These are phyloP conservation scores for Phialemoniopsis sp. DNA, from an alignment of 2,329 filamentous ascomycete species.

Conservation along the genomic window DNA sequence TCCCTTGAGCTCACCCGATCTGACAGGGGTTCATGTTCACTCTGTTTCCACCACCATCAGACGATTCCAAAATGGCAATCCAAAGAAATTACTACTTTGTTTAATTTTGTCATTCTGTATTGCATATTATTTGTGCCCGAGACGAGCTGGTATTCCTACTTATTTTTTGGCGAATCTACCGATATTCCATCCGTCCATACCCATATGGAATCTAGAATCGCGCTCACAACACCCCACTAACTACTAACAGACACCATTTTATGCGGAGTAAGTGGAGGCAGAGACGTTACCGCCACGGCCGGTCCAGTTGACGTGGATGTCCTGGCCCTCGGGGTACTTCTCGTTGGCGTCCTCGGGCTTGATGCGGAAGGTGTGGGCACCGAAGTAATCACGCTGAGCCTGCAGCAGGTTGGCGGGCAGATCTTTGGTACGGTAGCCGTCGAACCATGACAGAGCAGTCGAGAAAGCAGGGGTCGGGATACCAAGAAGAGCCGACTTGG, in stretches of 20 bases:
- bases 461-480: constrained; percentile 96
- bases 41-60: too few species aligned
- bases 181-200: too few species aligned
- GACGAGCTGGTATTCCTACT: too few species aligned
- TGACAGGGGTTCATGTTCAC: too few species aligned
- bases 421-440: constrained; percentile 96
- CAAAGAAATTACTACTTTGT: too few species aligned
- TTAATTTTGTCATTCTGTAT: too few species aligned
- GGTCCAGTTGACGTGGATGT: constrained; percentile 99
- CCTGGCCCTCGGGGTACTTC: constrained; percentile 78
- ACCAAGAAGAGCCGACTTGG: constrained; percentile 88
- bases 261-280: constrained; percentile 96
- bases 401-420: constrained; percentile 97
- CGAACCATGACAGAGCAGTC: constrained; percentile 96
- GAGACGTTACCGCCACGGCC: constrained; percentile 96
- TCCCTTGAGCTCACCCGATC: too few species aligned
- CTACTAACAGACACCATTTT: constrained; percentile 30
- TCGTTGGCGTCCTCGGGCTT: constrained; percentile 74
- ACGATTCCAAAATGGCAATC: too few species aligned
- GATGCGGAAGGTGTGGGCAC: constrained; percentile 85
- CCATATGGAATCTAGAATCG: too few species aligned
- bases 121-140: too few species aligned
- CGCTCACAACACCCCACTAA: too few species aligned
- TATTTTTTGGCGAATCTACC: too few species aligned
- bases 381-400: constrained; percentile 99